Percentiles rank a stretch among this genome's conserved stretches.
phyloP scores from a whole-genome alignment of 2,329 filamentous ascomycete species.

The Aspergillus sp. region DNA sequence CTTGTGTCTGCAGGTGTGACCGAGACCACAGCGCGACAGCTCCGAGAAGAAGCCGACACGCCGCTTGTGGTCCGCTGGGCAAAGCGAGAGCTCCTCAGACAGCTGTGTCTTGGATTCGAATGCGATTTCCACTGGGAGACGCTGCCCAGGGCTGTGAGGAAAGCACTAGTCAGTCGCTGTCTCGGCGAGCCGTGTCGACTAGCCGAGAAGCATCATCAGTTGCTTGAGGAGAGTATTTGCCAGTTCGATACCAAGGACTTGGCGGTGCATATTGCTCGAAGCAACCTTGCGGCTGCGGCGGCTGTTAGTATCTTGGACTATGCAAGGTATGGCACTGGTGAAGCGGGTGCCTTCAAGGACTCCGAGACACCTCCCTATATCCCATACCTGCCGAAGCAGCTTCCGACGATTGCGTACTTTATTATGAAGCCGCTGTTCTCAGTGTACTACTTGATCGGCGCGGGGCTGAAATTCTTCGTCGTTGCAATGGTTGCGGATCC shows the following conservation, averaged over 20 bases:
- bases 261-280: slow-evolving; percentile 48
- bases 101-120: slow-evolving; percentile 51
- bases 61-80: slow-evolving; percentile 41
- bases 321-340: slow-evolving; percentile 29
- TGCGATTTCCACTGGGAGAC: slow-evolving; percentile 54
- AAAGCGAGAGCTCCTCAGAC: slow-evolving; percentile 48
- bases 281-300: slow-evolving; percentile 48
- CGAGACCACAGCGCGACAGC: slow-evolving; percentile 35
- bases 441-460: slow-evolving; percentile 45
- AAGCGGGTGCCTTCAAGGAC: slow-evolving; percentile 24
- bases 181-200: slow-evolving; percentile 43
- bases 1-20: slow-evolving; percentile 35
- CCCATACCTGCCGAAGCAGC: slow-evolving; percentile 26
- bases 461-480: slow-evolving; percentile 50
- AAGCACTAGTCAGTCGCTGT: slow-evolving; percentile 48
- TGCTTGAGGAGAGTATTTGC: slow-evolving; percentile 45
- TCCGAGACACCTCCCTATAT: slow-evolving; percentile 29
- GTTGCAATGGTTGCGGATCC: slow-evolving; percentile 53
- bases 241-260: slow-evolving; percentile 37
- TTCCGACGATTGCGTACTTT: slow-evolving; percentile 22
- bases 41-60: slow-evolving; percentile 37
- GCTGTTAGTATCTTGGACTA: slow-evolving; percentile 34
- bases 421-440: slow-evolving; percentile 39
- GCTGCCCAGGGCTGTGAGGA: slow-evolving; percentile 48
- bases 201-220: slow-evolving; percentile 42